phyloP scores from a whole-genome alignment of 306 rosid genomes.

The Citrullus mucosospermus region DNA sequence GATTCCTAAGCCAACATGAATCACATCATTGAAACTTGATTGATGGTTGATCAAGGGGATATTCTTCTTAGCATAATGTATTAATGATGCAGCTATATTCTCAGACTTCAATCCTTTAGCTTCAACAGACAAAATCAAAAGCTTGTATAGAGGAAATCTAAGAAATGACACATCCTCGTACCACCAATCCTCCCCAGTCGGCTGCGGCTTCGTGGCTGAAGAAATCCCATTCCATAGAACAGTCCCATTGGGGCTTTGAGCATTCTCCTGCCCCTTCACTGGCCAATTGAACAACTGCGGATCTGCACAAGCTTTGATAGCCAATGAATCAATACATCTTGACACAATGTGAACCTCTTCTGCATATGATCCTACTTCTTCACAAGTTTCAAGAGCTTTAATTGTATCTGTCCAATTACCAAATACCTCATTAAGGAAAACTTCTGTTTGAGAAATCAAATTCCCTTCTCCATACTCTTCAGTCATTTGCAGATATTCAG shows the following conservation, averaged over 20 bases:
- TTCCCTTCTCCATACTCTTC: constrained; percentile 63
- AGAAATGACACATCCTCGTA: constrained; percentile 57
- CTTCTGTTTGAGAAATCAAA: constrained; percentile 36
- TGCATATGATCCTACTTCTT: constrained; percentile 46
- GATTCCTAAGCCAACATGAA: constrained; percentile 25
- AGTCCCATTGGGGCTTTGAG: constrained; percentile 17
- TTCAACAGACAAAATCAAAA: constrained; percentile 48
- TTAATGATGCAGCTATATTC: constrained; percentile 39
- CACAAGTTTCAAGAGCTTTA: constrained; percentile 59
- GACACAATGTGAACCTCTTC: constrained; percentile 63
- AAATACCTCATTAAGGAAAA: constrained; percentile 46
- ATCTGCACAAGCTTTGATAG: constrained; percentile 56
- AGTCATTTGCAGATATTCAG: constrained; percentile 67
- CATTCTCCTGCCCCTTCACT: constrained; percentile 14
- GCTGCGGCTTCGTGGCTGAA: constrained; percentile 23
- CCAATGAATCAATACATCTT: constrained; percentile 74
- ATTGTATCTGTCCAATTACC: constrained; percentile 57
- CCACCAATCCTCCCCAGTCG: constrained; percentile 56
- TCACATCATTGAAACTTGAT: constrained; percentile 41
- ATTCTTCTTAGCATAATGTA: constrained; percentile 42
- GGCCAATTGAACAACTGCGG: constrained; percentile 46
- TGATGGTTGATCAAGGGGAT: constrained; percentile 57
- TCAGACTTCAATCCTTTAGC: constrained; percentile 58
- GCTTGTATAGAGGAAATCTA: constrained; percentile 42
- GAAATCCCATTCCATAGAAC: constrained; percentile 40